Evolutionary conservation across 2,329 filamentous ascomycete genomes (phyloP).

Genomic region (Graphilbum sp.): DNA sequence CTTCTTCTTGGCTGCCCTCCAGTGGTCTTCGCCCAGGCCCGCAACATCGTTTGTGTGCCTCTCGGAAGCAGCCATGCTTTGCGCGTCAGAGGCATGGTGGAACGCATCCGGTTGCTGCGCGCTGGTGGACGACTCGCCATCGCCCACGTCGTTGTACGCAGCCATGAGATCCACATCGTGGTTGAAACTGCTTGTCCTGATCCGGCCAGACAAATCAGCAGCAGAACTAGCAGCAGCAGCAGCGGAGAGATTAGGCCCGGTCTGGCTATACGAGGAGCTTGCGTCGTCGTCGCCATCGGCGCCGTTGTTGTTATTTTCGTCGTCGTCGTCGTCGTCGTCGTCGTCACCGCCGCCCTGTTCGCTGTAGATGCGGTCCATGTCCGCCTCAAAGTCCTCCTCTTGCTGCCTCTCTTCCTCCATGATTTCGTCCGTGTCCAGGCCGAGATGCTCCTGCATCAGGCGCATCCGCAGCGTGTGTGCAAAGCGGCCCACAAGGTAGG

Average conservation of each 20-base stretch:
- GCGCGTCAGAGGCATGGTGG: too few relatives aligned
- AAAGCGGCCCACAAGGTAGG: slow-evolving; percentile 82
- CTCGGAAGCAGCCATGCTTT: too few relatives aligned
- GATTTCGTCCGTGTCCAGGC: slow-evolving; percentile 86
- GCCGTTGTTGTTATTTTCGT: too few relatives aligned
- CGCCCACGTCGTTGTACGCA: slow-evolving; percentile 15
- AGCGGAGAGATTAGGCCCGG: too few relatives aligned
- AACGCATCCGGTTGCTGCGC: slow-evolving; percentile 40
- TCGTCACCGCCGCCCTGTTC: slow-evolving; percentile 14
- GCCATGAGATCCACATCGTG: slow-evolving; percentile 51
- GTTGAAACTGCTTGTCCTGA: slow-evolving; percentile 52
- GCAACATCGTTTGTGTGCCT: slow-evolving; percentile 60
- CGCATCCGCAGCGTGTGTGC: slow-evolving; percentile 85
- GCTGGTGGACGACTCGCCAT: slow-evolving; percentile 16
- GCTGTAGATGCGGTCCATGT: slow-evolving; percentile 47
- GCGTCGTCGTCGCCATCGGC: too few relatives aligned
- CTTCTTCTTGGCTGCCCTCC: slow-evolving; percentile 46
- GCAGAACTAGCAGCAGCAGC: too few relatives aligned
- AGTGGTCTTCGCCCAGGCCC: slow-evolving; percentile 61
- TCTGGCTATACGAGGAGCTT: too few relatives aligned
- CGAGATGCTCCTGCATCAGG: slow-evolving; percentile 90
- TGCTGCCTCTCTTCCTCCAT: slow-evolving; percentile 59
- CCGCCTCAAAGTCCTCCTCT: slow-evolving; percentile 32
- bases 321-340: not conserved
- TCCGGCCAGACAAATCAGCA: not conserved